These are phyloP conservation scores for Metschnikowia gruessii DNA, from an alignment of 805 yeast genomes.

Conservation along the genomic window DNA sequence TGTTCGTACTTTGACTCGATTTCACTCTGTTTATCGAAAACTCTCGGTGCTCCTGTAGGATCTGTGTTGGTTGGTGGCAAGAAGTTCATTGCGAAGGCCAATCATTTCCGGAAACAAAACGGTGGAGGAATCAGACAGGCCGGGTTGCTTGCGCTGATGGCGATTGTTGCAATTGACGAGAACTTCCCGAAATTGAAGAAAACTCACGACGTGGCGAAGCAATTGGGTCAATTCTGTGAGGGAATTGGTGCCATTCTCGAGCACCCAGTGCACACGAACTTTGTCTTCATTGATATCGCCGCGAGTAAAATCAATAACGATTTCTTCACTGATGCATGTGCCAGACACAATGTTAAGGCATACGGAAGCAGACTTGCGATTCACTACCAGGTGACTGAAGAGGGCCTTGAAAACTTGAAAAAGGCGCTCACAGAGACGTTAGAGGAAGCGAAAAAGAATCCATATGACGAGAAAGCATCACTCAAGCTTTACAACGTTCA, in stretches of 20 bases:
- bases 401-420: constrained; percentile 29
- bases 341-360: constrained; percentile 20
- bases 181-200: constrained; percentile 30
- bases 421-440: constrained; percentile 16
- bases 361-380: constrained; percentile 28
- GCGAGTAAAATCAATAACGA: constrained; percentile 30
- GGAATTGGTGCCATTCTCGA: constrained; percentile 29
- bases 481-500: constrained; percentile 13
- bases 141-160: constrained; percentile 42
- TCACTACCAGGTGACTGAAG: constrained; percentile 35
- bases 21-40: constrained; percentile 41
- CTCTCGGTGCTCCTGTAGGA: constrained; percentile 45
- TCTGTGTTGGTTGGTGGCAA: constrained; percentile 36
- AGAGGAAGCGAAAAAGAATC: constrained; percentile 19
- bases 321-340: constrained; percentile 21
- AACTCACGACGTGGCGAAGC: constrained; percentile 36
- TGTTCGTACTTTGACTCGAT: constrained; percentile 41
- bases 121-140: constrained; percentile 47
- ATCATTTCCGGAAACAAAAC: constrained; percentile 42
- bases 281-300: constrained; percentile 38
- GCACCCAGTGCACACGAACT: constrained; percentile 41
- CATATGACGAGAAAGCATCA: constrained; percentile 10
- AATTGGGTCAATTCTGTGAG: constrained; percentile 32
- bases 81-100: constrained; percentile 39
- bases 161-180: constrained; percentile 40